Evolutionary conservation across 345 rosid genomes (phyloP).

Genomic region (Citrus australasica): DNA sequence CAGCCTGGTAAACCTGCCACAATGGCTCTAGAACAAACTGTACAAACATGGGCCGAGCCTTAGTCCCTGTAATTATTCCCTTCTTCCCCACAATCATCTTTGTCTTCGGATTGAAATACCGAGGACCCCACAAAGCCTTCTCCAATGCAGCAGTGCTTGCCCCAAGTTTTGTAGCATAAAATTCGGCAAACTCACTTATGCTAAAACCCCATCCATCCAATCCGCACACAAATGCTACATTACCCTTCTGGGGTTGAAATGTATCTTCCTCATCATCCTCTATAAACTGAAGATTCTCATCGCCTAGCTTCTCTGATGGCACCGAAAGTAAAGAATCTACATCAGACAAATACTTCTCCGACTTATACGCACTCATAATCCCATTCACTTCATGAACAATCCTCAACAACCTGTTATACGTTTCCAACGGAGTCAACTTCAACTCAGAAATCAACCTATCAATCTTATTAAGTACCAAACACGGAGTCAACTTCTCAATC

Average conservation of each 20-base stretch:
- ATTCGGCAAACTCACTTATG: constrained; percentile 66
- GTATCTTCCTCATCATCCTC: constrained; percentile 96
- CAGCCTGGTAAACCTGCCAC: constrained; percentile 85
- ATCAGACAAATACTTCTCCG: constrained; percentile 89
- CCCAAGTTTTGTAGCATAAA: constrained; percentile 81
- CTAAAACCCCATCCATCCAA: constrained; percentile 95
- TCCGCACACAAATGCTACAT: constrained; percentile 86
- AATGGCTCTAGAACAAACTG: constrained; percentile 93
- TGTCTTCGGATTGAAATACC: constrained; percentile 61
- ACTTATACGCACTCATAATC: constrained; percentile 77
- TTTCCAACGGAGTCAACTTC: constrained; percentile 82
- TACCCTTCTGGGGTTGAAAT: constrained; percentile 91
- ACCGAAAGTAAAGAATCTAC: constrained; percentile 77
- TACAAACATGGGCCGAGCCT: constrained; percentile 89
- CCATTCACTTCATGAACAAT: constrained; percentile 93
- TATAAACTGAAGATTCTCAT: constrained; percentile 58
- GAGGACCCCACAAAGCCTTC: constrained; percentile 91
- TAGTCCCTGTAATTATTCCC: constrained; percentile 47
- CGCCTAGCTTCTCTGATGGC: constrained; percentile 41
- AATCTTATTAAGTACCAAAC: constrained; percentile 90
- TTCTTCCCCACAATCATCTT: constrained; percentile 92
- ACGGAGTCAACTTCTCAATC: constrained; percentile 90
- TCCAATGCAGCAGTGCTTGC: constrained; percentile 57
- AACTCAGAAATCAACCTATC: constrained; percentile 89
- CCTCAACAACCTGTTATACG: constrained; percentile 69